A percentile compares a stretch with the other conserved stretches of the same genome.
Evolutionary conservation across 108 stramenopile species (phyloP).

Genomic region (Skeletonema potamos): DNA sequence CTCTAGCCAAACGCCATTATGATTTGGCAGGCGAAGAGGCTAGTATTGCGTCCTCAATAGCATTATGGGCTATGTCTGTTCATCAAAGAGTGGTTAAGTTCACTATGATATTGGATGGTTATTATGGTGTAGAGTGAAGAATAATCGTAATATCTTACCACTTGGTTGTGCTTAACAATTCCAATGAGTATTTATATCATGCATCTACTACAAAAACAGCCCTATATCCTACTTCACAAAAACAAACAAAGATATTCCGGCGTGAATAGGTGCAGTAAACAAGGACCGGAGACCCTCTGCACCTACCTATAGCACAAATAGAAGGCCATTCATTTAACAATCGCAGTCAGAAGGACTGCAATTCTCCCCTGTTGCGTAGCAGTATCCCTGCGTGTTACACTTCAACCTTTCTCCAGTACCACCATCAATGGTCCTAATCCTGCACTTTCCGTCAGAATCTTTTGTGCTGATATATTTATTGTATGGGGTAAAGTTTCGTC

Average conservation of each 20-base stretch:
- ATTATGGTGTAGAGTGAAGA: background rate
- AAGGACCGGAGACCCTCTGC: background rate
- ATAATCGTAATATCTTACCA: too few relatives aligned
- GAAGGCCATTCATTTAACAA: background rate
- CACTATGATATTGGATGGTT: background rate
- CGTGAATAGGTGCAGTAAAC: too few relatives aligned
- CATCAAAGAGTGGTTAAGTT: slow-evolving; percentile 66
- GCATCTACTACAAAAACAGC: too few relatives aligned
- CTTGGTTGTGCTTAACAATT: background rate
- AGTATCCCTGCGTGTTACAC: background rate
- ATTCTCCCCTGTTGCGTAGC: background rate
- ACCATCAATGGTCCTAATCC: background rate
- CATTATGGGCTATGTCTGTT: slow-evolving; percentile 61
- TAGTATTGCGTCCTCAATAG: slow-evolving; percentile 68
- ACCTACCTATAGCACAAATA: background rate
- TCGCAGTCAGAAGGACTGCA: background rate
- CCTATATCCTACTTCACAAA: background rate
- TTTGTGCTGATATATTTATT: background rate
- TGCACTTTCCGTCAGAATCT: background rate
- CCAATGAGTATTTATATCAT: background rate
- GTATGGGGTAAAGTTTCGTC: background rate
- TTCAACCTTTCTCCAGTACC: background rate
- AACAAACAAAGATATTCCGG: too few relatives aligned
- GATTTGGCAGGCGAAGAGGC: slow-evolving; percentile 74
- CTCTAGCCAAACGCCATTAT: slow-evolving; percentile 86